These are phyloP conservation scores for Dendryphion nanum DNA, from an alignment of 2,329 filamentous ascomycete species.

Conservation along the genomic window DNA sequence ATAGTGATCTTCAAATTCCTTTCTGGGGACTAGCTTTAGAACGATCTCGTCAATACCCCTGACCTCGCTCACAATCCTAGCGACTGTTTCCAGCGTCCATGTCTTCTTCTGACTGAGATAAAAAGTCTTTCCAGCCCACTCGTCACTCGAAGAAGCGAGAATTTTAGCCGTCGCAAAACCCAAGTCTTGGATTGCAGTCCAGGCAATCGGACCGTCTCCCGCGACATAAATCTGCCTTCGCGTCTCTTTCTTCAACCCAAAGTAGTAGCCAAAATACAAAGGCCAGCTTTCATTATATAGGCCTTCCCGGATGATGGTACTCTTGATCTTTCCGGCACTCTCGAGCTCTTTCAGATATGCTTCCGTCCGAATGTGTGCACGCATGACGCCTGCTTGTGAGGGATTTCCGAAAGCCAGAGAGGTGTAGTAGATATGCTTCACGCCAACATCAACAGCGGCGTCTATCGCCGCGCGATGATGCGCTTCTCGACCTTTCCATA, in stretches of 20 bases:
- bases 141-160: slow-evolving; percentile 28
- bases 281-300: slow-evolving; percentile 50
- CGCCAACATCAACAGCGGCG: slow-evolving; percentile 40
- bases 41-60: slow-evolving; percentile 25
- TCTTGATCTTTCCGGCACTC: slow-evolving; percentile 9
- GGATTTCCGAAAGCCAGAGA: slow-evolving; percentile 44
- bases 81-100: slow-evolving; percentile 28
- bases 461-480: slow-evolving; percentile 46
- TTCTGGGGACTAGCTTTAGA: slow-evolving; percentile 36
- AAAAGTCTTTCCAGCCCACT: slow-evolving; percentile 38
- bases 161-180: slow-evolving; percentile 44
- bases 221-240: slow-evolving; percentile 40
- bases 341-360: slow-evolving; percentile 35
- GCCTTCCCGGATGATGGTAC: slow-evolving; percentile 44
- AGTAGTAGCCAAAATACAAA: slow-evolving; percentile 47
- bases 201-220: slow-evolving; percentile 44
- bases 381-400: slow-evolving; percentile 45
- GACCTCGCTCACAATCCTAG: slow-evolving; percentile 24
- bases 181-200: slow-evolving; percentile 46
- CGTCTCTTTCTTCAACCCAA: slow-evolving; percentile 30
- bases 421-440: slow-evolving; percentile 49
- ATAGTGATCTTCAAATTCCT: slow-evolving; percentile 45
- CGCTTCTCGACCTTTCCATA: slow-evolving; percentile 43
- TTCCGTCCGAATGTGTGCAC: slow-evolving; percentile 48
- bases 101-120: slow-evolving; percentile 37